Conservation (phyloP, 208 protist species). For the Angomonas ambiguus region DNA sequence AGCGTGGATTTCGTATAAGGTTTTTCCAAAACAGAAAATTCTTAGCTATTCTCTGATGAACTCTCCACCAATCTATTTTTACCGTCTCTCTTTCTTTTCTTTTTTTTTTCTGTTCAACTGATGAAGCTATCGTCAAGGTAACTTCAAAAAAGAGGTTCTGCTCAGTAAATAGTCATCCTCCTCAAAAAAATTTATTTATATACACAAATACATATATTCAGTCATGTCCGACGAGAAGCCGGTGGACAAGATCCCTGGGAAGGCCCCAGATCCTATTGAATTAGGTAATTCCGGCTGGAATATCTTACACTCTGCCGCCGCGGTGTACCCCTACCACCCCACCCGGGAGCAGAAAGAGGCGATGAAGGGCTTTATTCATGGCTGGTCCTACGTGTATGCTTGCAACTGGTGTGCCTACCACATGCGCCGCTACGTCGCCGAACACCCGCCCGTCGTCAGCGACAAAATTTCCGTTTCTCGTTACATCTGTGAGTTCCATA, state of each 20-base stretch:
- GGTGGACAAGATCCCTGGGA: constrained; percentile 43
- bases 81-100: no score
- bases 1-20: no score
- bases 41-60: not conserved
- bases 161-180: no score
- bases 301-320: constrained; percentile 80
- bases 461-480: constrained; percentile 63
- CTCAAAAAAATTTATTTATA: not conserved
- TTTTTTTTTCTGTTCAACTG: no score
- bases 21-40: no score
- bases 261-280: constrained; percentile 51
- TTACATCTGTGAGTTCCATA: constrained; percentile 88
- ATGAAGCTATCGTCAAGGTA: no score
- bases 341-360: constrained; percentile 49
- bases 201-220: constrained; percentile 2
- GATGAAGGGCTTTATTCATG: constrained; percentile 74
- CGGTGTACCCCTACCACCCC: constrained; percentile 78
- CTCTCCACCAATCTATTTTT: not conserved
- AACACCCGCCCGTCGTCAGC: constrained; percentile 59
- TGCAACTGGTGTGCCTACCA: constrained; percentile 86
- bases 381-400: constrained; percentile 79
- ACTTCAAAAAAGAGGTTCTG: no score
- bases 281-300: constrained; percentile 80
- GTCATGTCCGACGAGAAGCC: constrained; percentile 18
- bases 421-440: constrained; percentile 72